Base-by-base conservation (phyloP, 306 rosid species). In the Inga leiocalycina region DNA sequence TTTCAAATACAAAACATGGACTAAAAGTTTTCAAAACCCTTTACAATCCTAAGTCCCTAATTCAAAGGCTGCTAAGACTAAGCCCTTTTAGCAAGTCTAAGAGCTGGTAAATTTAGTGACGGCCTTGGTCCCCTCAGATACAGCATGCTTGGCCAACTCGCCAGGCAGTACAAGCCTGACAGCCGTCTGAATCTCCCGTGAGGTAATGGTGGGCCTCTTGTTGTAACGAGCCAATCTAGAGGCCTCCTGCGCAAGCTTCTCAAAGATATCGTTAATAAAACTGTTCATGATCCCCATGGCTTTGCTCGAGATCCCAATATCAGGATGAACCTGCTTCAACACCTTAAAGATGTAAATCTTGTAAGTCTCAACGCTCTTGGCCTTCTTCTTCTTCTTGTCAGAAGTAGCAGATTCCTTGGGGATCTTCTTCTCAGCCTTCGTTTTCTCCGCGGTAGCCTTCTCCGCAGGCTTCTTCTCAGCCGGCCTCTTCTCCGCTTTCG, bases 301-400 rank as follows among this genome's bases (percentile, higher is more conserved):
- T 17, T 52, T 52, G 59, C 59, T 52, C 2, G 59, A 52, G 59
- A 52, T 52, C 22, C 59, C 59, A 52, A 52, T 52, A 52, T 52
- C 59, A 52, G 59, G 59, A 52, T 52, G 59, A 4, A 52, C 59
- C 59, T 52, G 59, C 59, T 52, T 52, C 22, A 83, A 46, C 4
- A 83, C 86, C 82, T 71, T 83, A 35, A 78, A 83, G 73, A 83
- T 83, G 75, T 83, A 83, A 17, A 83, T 83, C 83, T 83, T 78
- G 66, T 34, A 66, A 10, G 71, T 66, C 44, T 66, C 44, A 0
- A 66, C 44, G 71, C 71, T 66, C 44, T 66, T 66, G 43, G 71
- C 71, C 71, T 56, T 19, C 27, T 66, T 66, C 71, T 66, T 66
- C 44, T 66, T 66, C 71, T 66, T 66, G 71, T 66, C 52, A 72